Conservation (phyloP, 176 grass and related monocot genomes). For the Saccharum officinarum region DNA sequence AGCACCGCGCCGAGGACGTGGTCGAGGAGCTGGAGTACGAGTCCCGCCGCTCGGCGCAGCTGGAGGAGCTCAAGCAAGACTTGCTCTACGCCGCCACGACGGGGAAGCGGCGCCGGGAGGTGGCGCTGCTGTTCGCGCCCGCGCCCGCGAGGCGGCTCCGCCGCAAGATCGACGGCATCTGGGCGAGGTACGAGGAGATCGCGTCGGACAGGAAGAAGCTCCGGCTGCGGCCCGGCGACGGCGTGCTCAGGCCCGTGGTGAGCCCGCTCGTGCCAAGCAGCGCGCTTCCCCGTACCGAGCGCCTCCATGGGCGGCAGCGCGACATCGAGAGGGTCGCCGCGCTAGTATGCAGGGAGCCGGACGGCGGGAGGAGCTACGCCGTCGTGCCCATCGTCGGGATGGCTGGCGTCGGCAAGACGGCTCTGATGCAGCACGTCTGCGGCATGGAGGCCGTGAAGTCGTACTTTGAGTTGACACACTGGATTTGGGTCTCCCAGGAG, state of each 20-base stretch:
- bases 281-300: background rate
- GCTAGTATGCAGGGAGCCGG: background rate
- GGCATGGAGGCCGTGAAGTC: background rate
- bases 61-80: conserved; percentile 49
- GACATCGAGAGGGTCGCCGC: conserved; percentile 35
- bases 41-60: background rate
- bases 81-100: background rate
- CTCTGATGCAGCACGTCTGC: conserved; percentile 38
- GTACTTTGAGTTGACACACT: conserved; percentile 18
- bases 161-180: conserved; percentile 39
- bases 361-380: background rate
- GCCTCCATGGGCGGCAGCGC: conserved; percentile 24
- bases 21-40: conserved; percentile 51
- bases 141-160: background rate
- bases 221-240: conserved; percentile 29
- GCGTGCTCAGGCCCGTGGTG: background rate
- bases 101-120: conserved; percentile 43
- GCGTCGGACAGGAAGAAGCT: conserved; percentile 29
- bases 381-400: conserved; percentile 44
- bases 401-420: conserved; percentile 53
- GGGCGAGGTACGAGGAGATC: conserved; percentile 39
- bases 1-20: conserved; percentile 40
- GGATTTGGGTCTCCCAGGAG: conserved; percentile 40
- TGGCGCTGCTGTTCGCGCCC: conserved; percentile 17
- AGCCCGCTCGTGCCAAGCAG: conserved; percentile 13